Evolutionary conservation across 495 filamentous ascomycete genomes (phyloP), one percentile per base, ranked within the genome.

Genomic region (Cercophora sp.): DNA sequence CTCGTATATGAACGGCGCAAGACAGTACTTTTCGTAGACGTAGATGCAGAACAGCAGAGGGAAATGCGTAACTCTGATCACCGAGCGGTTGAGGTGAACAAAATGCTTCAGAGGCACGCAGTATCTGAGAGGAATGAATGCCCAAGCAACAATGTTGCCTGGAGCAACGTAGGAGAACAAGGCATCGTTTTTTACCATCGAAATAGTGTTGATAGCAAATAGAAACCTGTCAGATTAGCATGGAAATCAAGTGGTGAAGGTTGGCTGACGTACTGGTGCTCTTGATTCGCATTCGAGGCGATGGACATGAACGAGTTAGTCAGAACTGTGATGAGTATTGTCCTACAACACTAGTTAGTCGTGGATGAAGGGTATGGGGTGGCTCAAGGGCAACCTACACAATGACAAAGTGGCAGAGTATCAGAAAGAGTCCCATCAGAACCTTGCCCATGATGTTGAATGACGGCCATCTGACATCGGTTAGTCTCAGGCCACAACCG

Each of bases 291-390:
- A 63, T 96, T 96, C 18, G 89, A 87, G 20, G 91, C 88, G 61
- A 96, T 89, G 0, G 86, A 84, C 87, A 93, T 92, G 73, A 94
- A 96, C 15, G 87, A 91, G 65, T 96, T 96, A 1, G 89, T 93
- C 32, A 96, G 72, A 24, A 96, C 91, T 0, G 89, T 93, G 62
- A 97, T 89, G 40, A 97, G 71, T 40, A 96, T 92, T 6, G 91
- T 94, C 27, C 75, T 78, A 41, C 9, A 2, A 34, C 2, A 43
- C 2, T 8, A 25, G 31, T 60, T 35, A 56, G 60, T 15, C 20
- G 11, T 8, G 3, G 19, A 19, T 20, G 2, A 8, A 32, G 16
- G n/a, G 27, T 32, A 2, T 10, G 19, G 42, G 23, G 9, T 3
- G 10, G 8, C 3, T 13, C 19, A 4, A 5, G 5, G 16, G 8